Conservation (phyloP, 192 early-diverging fungal genomes). For the Podochytrium sp. region DNA sequence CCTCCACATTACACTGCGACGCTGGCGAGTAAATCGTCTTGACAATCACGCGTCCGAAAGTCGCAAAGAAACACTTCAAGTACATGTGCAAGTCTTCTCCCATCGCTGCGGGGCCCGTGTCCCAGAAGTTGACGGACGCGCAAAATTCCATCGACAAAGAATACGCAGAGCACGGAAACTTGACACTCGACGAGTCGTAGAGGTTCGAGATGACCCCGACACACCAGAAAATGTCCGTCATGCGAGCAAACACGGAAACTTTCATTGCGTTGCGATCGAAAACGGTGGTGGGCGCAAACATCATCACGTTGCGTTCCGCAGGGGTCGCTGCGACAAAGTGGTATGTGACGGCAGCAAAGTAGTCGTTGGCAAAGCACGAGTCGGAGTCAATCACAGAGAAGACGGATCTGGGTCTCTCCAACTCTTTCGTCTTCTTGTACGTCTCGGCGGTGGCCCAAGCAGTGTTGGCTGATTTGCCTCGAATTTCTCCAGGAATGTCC, state of each 20-base stretch:
- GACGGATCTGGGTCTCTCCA: no score
- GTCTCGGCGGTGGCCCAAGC: conserved; percentile 57
- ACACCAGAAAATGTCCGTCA: conserved; percentile 76
- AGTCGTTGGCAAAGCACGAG: conserved; percentile 66
- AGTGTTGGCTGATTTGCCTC: conserved; percentile 67
- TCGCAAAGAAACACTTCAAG: conserved; percentile 77
- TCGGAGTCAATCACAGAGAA: conserved; percentile 64
- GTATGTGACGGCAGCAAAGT: conserved; percentile 48
- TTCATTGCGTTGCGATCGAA: conserved; percentile 62
- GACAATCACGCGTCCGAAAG: conserved; percentile 64
- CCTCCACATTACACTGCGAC: conserved; percentile 58
- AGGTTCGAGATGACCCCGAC: conserved; percentile 74
- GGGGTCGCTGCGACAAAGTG: conserved; percentile 25
- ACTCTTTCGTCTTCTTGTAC: conserved; percentile 22
- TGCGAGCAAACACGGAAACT: conserved; percentile 71
- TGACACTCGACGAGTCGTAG: conserved; percentile 60
- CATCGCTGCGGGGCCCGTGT: conserved; percentile 72
- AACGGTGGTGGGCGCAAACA: conserved; percentile 43
- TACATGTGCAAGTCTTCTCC: conserved; percentile 85
- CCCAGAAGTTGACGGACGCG: conserved; percentile 72
- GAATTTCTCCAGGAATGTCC: conserved; percentile 58
- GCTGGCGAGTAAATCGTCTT: conserved; percentile 71
- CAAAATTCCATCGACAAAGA: conserved; percentile 74
- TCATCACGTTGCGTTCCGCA: conserved; percentile 23
- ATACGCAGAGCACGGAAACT: conserved; percentile 77